Percentiles rank a stretch among this genome's conserved stretches.
These are phyloP conservation scores for Naganishia liquefaciens DNA, from an alignment of 1,284 basidiomycete species.

Conservation along the genomic window DNA sequence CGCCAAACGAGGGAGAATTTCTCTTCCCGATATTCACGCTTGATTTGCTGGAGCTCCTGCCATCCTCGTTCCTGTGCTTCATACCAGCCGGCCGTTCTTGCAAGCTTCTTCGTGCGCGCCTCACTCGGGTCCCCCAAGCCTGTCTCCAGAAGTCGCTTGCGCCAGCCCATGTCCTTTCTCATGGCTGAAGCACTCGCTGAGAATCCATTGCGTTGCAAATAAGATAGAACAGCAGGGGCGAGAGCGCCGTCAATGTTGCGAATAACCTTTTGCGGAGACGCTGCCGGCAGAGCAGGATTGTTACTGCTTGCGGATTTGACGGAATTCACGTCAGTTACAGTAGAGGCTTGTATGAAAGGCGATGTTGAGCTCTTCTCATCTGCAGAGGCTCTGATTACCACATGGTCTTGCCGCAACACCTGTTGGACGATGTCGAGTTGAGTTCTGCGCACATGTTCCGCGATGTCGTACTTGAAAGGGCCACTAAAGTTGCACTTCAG, in stretches of 20 bases:
- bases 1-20: constrained; percentile 12
- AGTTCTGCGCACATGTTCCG: constrained; percentile 62
- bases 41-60: constrained; percentile 14
- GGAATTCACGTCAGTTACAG: not conserved
- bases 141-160: constrained; percentile 16
- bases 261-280: constrained; percentile 11
- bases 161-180: constrained; percentile 24
- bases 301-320: not conserved
- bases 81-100: constrained; percentile 16
- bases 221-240: constrained; percentile 23
- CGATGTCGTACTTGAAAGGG: constrained; percentile 83
- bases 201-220: constrained; percentile 21
- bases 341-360: not conserved
- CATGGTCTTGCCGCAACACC: constrained; percentile 4
- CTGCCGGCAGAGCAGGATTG: not conserved
- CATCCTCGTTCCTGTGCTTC: constrained; percentile 8
- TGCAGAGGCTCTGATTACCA: not conserved
- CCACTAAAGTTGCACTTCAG: constrained; percentile 79
- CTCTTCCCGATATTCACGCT: constrained; percentile 8
- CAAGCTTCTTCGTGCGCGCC: not conserved
- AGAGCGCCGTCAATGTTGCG: constrained; percentile 20
- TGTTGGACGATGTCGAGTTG: constrained; percentile 1
- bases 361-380: not conserved
- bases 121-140: constrained; percentile 4
- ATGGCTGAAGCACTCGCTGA: constrained; percentile 16